Evolutionary conservation across 1,139 yeast genomes (phyloP).

Genomic region (Pichia sp.): DNA sequence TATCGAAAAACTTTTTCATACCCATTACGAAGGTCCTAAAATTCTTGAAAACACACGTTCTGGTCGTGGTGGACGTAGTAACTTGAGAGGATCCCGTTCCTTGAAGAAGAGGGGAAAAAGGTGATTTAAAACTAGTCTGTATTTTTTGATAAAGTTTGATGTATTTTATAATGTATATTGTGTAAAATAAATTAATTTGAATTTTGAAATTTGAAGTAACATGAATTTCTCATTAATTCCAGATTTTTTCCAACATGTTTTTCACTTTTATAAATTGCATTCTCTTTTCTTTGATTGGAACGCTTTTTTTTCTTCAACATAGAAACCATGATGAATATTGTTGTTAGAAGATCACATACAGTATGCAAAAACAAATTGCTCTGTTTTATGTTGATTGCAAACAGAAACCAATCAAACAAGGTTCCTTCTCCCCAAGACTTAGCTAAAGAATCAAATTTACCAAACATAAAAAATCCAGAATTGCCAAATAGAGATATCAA

Average conservation of each 20-base stretch:
- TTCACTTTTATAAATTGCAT: neutral
- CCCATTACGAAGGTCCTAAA: conserved; percentile 49
- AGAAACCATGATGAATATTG: neutral
- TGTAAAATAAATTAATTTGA: neutral
- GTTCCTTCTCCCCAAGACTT: conserved; percentile 21
- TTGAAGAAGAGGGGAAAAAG: neutral
- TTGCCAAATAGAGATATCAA: conserved; percentile 30
- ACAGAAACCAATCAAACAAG: neutral
- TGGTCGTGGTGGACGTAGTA: conserved; percentile 8
- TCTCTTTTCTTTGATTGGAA: neutral
- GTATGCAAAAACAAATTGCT: neutral
- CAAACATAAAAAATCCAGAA: conserved; percentile 38
- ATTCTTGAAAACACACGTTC: conserved; percentile 7
- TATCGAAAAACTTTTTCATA: conserved; percentile 42
- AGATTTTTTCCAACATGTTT: neutral
- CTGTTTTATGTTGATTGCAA: neutral
- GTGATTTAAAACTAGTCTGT: neutral
- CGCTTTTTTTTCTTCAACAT: neutral
- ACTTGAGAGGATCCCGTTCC: neutral
- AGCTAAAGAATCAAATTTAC: conserved; percentile 46
- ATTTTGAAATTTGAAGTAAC: neutral
- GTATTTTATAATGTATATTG: neutral
- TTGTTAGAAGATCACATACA: neutral
- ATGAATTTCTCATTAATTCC: neutral
- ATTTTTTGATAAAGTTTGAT: neutral